Evolutionary conservation across 2,329 filamentous ascomycete genomes (phyloP).

Genomic region (Monilinia fructicola): DNA sequence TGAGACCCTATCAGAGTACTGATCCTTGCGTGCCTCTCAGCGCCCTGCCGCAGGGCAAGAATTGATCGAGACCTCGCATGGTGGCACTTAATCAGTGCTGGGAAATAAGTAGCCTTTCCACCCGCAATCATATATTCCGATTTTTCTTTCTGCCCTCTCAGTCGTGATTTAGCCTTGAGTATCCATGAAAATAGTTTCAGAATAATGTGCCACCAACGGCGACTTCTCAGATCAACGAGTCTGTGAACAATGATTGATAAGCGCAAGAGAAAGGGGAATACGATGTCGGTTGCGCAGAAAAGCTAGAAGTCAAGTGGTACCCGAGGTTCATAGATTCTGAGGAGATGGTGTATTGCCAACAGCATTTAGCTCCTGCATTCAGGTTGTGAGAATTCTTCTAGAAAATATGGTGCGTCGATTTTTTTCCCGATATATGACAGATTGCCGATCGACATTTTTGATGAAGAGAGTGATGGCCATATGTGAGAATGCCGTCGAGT

Average conservation of each 20-base stretch:
- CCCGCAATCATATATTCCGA: background rate
- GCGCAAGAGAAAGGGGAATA: slow-evolving; percentile 44
- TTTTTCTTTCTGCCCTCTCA: background rate
- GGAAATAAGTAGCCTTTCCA: background rate
- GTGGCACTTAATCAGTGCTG: background rate
- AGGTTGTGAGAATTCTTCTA: slow-evolving; percentile 20
- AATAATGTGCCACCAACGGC: slow-evolving; percentile 43
- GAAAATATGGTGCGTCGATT: background rate
- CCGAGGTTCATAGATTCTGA: slow-evolving; percentile 34
- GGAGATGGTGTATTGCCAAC: slow-evolving; percentile 35
- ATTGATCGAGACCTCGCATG: background rate
- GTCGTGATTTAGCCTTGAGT: background rate
- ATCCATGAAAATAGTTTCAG: too few species aligned
- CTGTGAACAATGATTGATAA: slow-evolving; percentile 44
- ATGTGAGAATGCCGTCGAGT: slow-evolving; percentile 42
- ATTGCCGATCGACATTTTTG: slow-evolving; percentile 39
- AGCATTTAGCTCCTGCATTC: slow-evolving; percentile 37
- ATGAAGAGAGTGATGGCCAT: slow-evolving; percentile 63
- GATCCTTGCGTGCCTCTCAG: background rate
- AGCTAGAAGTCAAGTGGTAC: slow-evolving; percentile 48
- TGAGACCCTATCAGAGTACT: background rate
- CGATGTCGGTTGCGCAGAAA: slow-evolving; percentile 47
- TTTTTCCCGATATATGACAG: background rate
- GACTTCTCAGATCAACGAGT: slow-evolving; percentile 37
- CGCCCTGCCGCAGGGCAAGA: background rate